Base-by-base conservation (phyloP, 202 grass and related monocot genomes). In the Digitaria exilis region DNA sequence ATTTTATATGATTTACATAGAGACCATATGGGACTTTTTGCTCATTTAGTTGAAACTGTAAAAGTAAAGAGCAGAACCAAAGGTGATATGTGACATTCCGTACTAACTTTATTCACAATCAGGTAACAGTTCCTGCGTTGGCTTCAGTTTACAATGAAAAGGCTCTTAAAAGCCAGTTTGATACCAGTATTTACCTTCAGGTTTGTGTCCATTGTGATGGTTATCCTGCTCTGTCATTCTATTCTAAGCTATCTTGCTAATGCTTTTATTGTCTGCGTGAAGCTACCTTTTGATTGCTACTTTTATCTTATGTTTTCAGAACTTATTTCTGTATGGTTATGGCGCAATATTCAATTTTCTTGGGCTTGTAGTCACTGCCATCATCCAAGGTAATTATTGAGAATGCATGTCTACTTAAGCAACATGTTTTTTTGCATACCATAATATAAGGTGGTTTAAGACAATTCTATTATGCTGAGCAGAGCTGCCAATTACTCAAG, bases 111-210 rank as follows among this genome's bases (percentile, higher is more conserved):
- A 50, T 93, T 44, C 14, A 43, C 37, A 70, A 87, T 72, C 85
- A 98, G 95, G 87, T 98, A 75, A 91, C 95, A 49, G 77, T 95
- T 84, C 95, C 95, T 76, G 87, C 95, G 34, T 63, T 95, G 84
- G 95, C 95, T 59, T 98, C 95, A 44, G 92, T 98, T 86, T 98
- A 82, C 86, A 98, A 93, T 85, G 95, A 98, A 80, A 95, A 98
- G 69, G 95, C 95, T 75, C 72, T 98, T 71, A 98, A 98, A 91
- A 93, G 90, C 80, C 95, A 98, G 83, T 95, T 98, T 45, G 95
- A 98, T 77, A 95, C 95, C 21, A 98, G 95, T 82, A 98, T 98
- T 87, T 98, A 98, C 91, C 95, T 98, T 91, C 95, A 98, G 95
- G 95, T 98, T 67, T 58, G 65, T 70, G 63, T 85, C n/a, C 64